Conservation (phyloP, 805 yeast species). For the Jamesozyma spencerorum region DNA sequence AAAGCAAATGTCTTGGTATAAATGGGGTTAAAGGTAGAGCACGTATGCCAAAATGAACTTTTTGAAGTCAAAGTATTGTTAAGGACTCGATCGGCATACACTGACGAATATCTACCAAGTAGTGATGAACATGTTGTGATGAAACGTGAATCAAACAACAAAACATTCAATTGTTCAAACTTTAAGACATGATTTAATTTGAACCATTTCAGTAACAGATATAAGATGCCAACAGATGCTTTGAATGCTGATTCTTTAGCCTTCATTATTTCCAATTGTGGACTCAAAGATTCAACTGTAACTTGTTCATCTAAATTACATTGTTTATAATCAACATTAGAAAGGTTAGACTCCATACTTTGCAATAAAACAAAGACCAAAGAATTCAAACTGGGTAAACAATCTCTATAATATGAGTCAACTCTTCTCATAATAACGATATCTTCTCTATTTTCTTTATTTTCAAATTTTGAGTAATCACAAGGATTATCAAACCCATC, state of each 20-base stretch:
- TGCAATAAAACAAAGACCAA: slow-evolving; percentile 56
- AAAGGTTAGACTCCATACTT: slow-evolving; percentile 45
- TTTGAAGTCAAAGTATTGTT: slow-evolving; percentile 15
- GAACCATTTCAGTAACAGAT: slow-evolving; percentile 62
- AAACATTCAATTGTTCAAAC: slow-evolving; percentile 59
- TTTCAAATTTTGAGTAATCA: slow-evolving; percentile 18
- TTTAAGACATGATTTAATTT: slow-evolving; percentile 70
- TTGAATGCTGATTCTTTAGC: slow-evolving; percentile 57
- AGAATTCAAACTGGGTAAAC: slow-evolving; percentile 51
- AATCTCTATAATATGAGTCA: slow-evolving; percentile 47
- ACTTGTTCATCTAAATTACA: slow-evolving; percentile 8
- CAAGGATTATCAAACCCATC: slow-evolving; percentile 19
- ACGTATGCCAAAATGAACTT: slow-evolving; percentile 24
- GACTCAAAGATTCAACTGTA: slow-evolving; percentile 8
- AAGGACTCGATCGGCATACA: slow-evolving; percentile 27
- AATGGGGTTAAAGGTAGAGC: slow-evolving; percentile 15
- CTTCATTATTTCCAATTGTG: slow-evolving; percentile 44
- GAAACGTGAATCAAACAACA: slow-evolving; percentile 66
- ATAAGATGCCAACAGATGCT: slow-evolving; percentile 45
- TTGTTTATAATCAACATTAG: slow-evolving; percentile 17
- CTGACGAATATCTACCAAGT: slow-evolving; percentile 21
- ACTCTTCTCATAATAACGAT: slow-evolving; percentile 38
- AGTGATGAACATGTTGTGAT: slow-evolving; percentile 23
- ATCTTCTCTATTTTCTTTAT: slow-evolving; percentile 22
- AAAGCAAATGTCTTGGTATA: slow-evolving; percentile 2